phyloP scores from a whole-genome alignment of 768 basidiomycete species.

The Boletus edulis region DNA sequence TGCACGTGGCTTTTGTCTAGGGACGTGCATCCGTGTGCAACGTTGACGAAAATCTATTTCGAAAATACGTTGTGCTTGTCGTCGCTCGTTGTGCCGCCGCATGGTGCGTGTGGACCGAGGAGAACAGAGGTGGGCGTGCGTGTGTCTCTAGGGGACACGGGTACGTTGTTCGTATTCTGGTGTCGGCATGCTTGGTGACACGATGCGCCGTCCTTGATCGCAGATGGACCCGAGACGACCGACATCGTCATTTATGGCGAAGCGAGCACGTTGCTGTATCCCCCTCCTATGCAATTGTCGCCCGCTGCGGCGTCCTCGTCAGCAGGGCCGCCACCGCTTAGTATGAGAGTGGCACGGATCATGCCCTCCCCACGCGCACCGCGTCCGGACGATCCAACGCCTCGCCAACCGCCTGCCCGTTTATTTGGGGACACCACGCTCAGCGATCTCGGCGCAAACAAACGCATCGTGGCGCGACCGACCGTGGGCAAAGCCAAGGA shows the following conservation, averaged over 20 bases:
- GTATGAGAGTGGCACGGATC: constrained; percentile 57
- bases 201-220: not conserved
- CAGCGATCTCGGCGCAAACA: constrained; percentile 18
- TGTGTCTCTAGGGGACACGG: constrained; percentile 67
- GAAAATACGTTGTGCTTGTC: constrained; percentile 65
- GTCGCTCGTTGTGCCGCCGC: constrained; percentile 28
- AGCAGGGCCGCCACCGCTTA: constrained; percentile 24
- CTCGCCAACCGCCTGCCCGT: constrained; percentile 58
- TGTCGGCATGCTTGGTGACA: not conserved
- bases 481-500: constrained; percentile 17
- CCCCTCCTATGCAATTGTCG: constrained; percentile 7
- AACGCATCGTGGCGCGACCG: constrained; percentile 19
- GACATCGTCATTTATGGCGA: constrained; percentile 59
- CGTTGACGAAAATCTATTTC: constrained; percentile 62
- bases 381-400: constrained; percentile 78
- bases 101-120: constrained; percentile 17
- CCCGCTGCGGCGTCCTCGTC: constrained; percentile 20
- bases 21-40: constrained; percentile 67
- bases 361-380: constrained; percentile 44
- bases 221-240: constrained; percentile 69
- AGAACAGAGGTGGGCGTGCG: constrained; percentile 59
- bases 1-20: constrained; percentile 32
- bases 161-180: constrained; percentile 32
- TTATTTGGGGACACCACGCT: constrained; percentile 12
- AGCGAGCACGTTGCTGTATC: constrained; percentile 17